Percentiles rank a stretch among this genome's conserved stretches.
Evolutionary conservation across 2,329 filamentous ascomycete species (phyloP).

Genomic region (Fusarium vanettenii): DNA sequence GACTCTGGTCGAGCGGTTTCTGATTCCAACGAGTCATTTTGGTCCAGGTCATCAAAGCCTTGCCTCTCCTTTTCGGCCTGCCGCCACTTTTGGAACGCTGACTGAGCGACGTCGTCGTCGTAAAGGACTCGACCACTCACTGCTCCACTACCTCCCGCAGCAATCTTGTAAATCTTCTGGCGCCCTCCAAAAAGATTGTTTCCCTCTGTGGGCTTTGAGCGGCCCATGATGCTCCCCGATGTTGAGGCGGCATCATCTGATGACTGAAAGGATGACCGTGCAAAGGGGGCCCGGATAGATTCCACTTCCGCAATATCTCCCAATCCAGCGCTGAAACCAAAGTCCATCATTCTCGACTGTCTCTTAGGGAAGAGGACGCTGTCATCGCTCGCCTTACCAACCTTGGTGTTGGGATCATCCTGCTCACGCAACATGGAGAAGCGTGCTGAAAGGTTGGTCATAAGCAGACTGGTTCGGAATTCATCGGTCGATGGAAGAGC

Average conservation of each 20-base stretch:
- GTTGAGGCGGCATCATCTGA: conserved; percentile 78
- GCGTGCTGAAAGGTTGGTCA: conserved; percentile 93
- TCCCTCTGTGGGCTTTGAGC: conserved; percentile 85
- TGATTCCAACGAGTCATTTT: conserved; percentile 32
- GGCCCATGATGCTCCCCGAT: conserved; percentile 81
- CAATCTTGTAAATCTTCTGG: conserved; percentile 94
- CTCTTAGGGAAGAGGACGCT: conserved; percentile 88
- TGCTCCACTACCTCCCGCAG: conserved; percentile 62
- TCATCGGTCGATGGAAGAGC: conserved; percentile 87
- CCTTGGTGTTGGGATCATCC: conserved; percentile 87
- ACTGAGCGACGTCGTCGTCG: conserved; percentile 86
- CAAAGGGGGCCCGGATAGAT: conserved; percentile 75
- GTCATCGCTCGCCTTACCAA: conserved; percentile 95
- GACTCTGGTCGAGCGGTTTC: conserved; percentile 52
- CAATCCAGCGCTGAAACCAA: conserved; percentile 70
- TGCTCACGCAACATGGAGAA: conserved; percentile 98
- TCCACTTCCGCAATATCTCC: conserved; percentile 92
- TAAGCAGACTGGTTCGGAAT: conserved; percentile 93
- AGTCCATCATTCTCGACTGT: conserved; percentile 80
- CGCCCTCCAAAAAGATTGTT: conserved; percentile 95
- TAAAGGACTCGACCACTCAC: conserved; percentile 81
- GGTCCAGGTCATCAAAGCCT: conserved; percentile 50
- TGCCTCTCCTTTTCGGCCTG: conserved; percentile 67
- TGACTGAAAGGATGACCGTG: conserved; percentile 73
- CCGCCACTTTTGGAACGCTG: conserved; percentile 83